Conservation (phyloP, 345 rosid genomes). For the Eucalyptus sp. region DNA sequence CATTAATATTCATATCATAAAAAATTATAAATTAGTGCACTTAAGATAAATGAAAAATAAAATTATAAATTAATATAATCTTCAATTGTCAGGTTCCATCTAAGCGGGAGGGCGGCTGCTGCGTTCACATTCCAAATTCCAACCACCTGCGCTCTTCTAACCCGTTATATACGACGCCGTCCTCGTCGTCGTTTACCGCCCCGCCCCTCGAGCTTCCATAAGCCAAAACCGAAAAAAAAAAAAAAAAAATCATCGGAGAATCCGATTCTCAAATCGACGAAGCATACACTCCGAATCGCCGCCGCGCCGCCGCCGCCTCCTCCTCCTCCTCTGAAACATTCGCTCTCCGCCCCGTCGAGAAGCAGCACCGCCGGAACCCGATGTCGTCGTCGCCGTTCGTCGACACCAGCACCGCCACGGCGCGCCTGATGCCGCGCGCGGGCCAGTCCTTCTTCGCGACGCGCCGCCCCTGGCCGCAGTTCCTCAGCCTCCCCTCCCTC, state of each 20-base stretch:
- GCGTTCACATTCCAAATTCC: not conserved
- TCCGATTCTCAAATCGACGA: not conserved
- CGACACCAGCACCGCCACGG: not conserved
- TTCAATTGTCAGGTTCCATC: too few species aligned
- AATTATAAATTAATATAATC: too few species aligned
- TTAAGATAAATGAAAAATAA: too few species aligned
- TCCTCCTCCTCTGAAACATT: not conserved
- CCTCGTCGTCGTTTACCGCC: not conserved
- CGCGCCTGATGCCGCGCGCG: slow-evolving; percentile 16
- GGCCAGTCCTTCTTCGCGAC: slow-evolving; percentile 17
- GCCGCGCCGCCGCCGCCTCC: not conserved
- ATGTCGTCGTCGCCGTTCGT: not conserved
- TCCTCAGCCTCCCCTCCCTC: slow-evolving; percentile 18
- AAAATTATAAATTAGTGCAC: too few species aligned
- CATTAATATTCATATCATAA: too few species aligned
- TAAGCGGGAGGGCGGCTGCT: not conserved
- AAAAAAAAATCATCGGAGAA: not conserved
- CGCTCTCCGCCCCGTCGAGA: not conserved
- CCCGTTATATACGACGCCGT: not conserved
- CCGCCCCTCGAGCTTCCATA: not conserved
- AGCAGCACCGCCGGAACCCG: not conserved
- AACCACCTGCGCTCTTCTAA: not conserved
- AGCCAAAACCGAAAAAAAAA: not conserved
- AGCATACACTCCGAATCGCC: not conserved
- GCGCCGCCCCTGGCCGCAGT: slow-evolving; percentile 57